Evolutionary conservation across 805 yeast species (phyloP).

Genomic region (Metschnikowia chrysomelidarum): DNA sequence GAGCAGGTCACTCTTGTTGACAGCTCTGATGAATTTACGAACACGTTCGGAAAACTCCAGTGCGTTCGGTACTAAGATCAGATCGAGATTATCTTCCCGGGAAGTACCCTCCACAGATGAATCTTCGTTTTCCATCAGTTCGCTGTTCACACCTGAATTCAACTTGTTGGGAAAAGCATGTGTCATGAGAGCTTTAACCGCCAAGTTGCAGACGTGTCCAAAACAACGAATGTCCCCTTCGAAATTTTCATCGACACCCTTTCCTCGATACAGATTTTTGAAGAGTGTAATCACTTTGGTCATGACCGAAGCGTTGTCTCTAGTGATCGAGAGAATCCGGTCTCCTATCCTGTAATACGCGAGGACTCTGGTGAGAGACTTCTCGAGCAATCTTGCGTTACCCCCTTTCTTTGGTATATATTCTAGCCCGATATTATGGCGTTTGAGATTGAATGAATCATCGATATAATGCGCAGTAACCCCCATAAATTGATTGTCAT

Average conservation of each 20-base stretch:
- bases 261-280: constrained; percentile 5
- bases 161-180: constrained; percentile 4
- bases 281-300: constrained; percentile 3
- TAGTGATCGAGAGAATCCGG: constrained; percentile 6
- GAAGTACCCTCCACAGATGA: neutral
- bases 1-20: constrained; percentile 2
- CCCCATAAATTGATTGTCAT: constrained; percentile 4
- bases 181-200: constrained; percentile 8
- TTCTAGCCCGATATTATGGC: constrained; percentile 6
- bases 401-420: constrained; percentile 6
- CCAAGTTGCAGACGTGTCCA: constrained; percentile 1
- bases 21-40: constrained; percentile 2
- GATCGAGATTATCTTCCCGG: neutral
- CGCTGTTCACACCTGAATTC: neutral
- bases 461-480: constrained; percentile 5
- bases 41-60: constrained; percentile 2
- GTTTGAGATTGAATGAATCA: constrained; percentile 5
- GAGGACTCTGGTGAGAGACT: constrained; percentile 3
- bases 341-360: constrained; percentile 5
- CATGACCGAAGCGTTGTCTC: constrained; percentile 7
- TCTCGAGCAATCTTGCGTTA: constrained; percentile 1
- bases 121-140: neutral
- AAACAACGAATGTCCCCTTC: constrained; percentile 7
- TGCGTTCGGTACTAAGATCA: constrained; percentile 1
- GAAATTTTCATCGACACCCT: constrained; percentile 3